Conservation (phyloP, 1,284 basidiomycete genomes). For the Megacollybia platyphylla region DNA sequence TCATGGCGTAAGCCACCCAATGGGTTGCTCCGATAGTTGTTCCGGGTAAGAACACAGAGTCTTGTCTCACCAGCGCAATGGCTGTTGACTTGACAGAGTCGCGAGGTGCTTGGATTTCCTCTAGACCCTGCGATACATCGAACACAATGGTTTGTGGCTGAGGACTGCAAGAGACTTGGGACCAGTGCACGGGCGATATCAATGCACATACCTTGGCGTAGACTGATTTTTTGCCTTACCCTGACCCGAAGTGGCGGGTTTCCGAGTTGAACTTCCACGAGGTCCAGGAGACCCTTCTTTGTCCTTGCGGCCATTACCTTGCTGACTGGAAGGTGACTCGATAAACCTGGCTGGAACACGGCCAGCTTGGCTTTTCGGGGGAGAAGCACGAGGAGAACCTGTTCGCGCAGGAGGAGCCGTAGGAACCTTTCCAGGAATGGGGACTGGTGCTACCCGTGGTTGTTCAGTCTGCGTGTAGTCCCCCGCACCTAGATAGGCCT, state of each 20-base stretch:
- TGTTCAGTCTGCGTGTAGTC: constrained; percentile 37
- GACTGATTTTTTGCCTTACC: constrained; percentile 26
- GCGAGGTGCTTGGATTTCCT: constrained; percentile 58
- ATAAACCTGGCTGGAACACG: constrained; percentile 21
- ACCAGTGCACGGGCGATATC: neutral
- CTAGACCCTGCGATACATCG: constrained; percentile 57
- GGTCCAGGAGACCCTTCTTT: constrained; percentile 61
- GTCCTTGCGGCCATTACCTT: constrained; percentile 30
- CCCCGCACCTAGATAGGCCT: constrained; percentile 26
- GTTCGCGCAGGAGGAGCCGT: constrained; percentile 21
- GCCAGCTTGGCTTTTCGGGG: constrained; percentile 40
- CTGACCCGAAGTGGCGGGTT: constrained; percentile 25
- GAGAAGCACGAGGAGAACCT: constrained; percentile 49
- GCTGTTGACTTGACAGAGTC: constrained; percentile 71
- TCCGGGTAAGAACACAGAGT: constrained; percentile 66
- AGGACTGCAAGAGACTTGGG: constrained; percentile 21
- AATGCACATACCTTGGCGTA: constrained; percentile 38
- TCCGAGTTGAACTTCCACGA: constrained; percentile 24
- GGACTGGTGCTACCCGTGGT: constrained; percentile 27
- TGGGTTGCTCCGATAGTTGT: constrained; percentile 77
- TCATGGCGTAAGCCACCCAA: constrained; percentile 86
- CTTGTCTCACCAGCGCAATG: constrained; percentile 73
- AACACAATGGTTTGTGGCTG: constrained; percentile 58
- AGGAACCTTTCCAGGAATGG: constrained; percentile 38
- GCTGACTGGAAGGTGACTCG: constrained; percentile 32